These are phyloP conservation scores for Candida neerlandica DNA, from an alignment of 1,139 yeast species.

Conservation along the genomic window DNA sequence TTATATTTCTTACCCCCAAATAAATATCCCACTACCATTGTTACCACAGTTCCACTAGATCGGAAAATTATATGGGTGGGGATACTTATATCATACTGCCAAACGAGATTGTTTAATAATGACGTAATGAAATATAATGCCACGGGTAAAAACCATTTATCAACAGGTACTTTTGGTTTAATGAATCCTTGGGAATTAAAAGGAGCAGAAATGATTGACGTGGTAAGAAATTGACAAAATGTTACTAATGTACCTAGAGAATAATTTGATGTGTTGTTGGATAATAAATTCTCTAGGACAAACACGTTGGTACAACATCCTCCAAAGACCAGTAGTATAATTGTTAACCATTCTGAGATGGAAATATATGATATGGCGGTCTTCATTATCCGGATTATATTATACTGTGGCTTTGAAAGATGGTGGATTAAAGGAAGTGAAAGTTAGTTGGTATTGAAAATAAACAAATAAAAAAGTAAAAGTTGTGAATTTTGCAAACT, in stretches of 20 bases:
- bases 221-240: slow-evolving; percentile 59
- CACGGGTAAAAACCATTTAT: slow-evolving; percentile 51
- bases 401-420: no score
- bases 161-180: slow-evolving; percentile 46
- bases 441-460: not conserved
- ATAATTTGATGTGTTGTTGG: slow-evolving; percentile 13
- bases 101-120: slow-evolving; percentile 59
- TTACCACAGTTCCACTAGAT: slow-evolving; percentile 64
- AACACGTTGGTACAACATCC: slow-evolving; percentile 77
- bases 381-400: not conserved
- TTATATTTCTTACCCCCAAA: slow-evolving; percentile 50
- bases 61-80: slow-evolving; percentile 71
- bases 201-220: slow-evolving; percentile 36
- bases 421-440: no score
- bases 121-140: slow-evolving; percentile 54
- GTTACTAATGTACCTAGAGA: slow-evolving; percentile 54
- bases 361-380: slow-evolving; percentile 3
- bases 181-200: slow-evolving; percentile 2
- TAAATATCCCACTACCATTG: slow-evolving; percentile 59
- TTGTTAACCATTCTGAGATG: slow-evolving; percentile 13
- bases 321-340: slow-evolving; percentile 54
- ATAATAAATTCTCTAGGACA: slow-evolving; percentile 58
- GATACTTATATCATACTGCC: slow-evolving; percentile 59
- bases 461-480: not conserved
- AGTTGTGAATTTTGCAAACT: no score